Conservation (phyloP, 768 basidiomycete species). For the Exsudoporus frostii region DNA sequence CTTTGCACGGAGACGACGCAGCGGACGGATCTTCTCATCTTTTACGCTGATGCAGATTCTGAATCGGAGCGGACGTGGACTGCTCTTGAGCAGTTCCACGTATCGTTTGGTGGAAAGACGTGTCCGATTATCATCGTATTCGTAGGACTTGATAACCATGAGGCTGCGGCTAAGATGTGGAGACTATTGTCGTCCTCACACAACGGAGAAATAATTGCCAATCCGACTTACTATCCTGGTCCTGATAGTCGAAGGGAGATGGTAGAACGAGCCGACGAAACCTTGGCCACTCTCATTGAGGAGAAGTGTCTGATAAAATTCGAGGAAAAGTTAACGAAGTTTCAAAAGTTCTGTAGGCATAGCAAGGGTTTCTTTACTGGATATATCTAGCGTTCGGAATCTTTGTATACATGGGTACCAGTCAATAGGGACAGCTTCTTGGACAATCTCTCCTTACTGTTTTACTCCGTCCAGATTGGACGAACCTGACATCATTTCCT, state of each 20-base stretch:
- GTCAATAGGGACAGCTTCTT: not conserved
- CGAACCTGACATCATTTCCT: not conserved
- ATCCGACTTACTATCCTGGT: constrained; percentile 21
- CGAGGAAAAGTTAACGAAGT: constrained; percentile 17
- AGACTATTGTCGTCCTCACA: constrained; percentile 9
- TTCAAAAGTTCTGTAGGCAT: constrained; percentile 20
- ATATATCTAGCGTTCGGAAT: constrained; percentile 4
- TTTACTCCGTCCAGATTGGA: not conserved
- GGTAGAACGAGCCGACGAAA: constrained; percentile 16
- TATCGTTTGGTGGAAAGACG: constrained; percentile 15
- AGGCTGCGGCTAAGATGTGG: constrained; percentile 16
- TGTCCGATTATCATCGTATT: constrained; percentile 24
- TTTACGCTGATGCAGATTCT: constrained; percentile 14
- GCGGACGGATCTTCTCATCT: constrained; percentile 23
- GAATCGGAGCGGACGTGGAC: constrained; percentile 11
- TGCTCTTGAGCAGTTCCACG: constrained; percentile 15
- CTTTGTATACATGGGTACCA: not conserved
- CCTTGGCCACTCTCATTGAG: constrained; percentile 17
- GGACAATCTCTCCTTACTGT: not conserved
- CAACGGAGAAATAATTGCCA: constrained; percentile 14
- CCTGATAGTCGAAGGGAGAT: constrained; percentile 7
- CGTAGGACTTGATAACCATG: constrained; percentile 14
- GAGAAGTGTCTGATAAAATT: constrained; percentile 19
- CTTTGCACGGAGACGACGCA: not conserved
- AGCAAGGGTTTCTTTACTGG: constrained; percentile 14